Evolutionary conservation across 2,329 filamentous ascomycete genomes (phyloP).

Genomic region (Fusarium lateritium): DNA sequence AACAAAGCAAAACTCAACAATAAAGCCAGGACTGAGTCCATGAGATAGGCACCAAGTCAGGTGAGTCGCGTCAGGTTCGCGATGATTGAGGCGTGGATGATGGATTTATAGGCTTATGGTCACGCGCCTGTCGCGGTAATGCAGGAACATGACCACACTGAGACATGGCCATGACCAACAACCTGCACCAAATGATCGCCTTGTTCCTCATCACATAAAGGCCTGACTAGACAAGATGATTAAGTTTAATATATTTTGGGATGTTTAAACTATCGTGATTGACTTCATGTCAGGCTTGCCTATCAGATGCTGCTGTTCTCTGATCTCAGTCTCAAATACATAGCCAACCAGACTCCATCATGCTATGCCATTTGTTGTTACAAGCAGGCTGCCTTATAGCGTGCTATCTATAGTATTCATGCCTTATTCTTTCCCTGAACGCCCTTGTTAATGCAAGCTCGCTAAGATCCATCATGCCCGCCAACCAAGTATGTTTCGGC

Average conservation of each 20-base stretch:
- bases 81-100: conserved; percentile 41
- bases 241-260: conserved; percentile 13
- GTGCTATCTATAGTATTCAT: conserved; percentile 25
- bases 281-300: conserved; percentile 39
- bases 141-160: conserved; percentile 44
- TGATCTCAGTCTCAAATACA: conserved; percentile 32
- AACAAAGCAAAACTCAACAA: conserved; percentile 5
- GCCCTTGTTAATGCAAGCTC: conserved; percentile 31
- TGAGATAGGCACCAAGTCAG: conserved; percentile 32
- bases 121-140: conserved; percentile 37
- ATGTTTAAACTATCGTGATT: conserved; percentile 34
- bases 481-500: conserved; percentile 6
- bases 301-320: conserved; percentile 36
- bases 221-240: conserved; percentile 37
- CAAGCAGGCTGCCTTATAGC: conserved; percentile 17
- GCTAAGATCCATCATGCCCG: neutral
- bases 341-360: conserved; percentile 20
- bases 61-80: conserved; percentile 44
- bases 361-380: conserved; percentile 21
- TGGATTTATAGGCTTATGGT: conserved; percentile 22
- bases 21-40: neutral
- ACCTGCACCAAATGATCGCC: conserved; percentile 31
- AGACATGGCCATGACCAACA: conserved; percentile 40
- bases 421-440: conserved; percentile 26
- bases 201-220: conserved; percentile 3